Conservation (phyloP, 805 yeast species). For the Starmerella floricola region DNA sequence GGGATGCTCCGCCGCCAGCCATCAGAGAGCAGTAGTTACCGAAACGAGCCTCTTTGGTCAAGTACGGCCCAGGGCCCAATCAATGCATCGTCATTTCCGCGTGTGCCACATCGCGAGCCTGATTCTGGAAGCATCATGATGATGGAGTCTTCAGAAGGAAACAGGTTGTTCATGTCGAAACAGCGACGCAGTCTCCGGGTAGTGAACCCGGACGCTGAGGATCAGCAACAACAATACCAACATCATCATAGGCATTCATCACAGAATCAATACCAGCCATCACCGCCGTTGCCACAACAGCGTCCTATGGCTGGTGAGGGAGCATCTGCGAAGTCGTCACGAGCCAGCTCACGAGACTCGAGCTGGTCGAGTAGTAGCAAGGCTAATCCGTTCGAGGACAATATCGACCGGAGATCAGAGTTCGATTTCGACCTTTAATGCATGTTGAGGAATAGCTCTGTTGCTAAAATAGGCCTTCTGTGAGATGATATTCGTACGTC, state of each 20-base stretch:
- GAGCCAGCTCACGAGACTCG: constrained; percentile 6
- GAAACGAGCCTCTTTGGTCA: constrained; percentile 2
- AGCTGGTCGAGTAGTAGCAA: constrained; percentile 13
- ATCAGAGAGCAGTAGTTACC: constrained; percentile 2
- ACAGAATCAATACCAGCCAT: no score
- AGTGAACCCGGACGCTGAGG: constrained; percentile 20
- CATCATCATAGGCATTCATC: no score
- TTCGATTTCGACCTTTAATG: constrained; percentile 8
- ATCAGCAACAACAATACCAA: no score
- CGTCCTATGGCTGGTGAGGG: no score
- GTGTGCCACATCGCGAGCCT: not conserved
- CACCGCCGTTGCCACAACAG: no score
- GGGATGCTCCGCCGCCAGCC: constrained; percentile 14
- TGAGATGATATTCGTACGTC: no score
- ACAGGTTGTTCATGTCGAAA: constrained; percentile 15
- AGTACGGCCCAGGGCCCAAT: constrained; percentile 1
- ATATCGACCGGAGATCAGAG: constrained; percentile 3
- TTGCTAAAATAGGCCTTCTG: no score
- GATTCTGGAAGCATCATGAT: constrained; percentile 12
- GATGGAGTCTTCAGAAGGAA: constrained; percentile 10
- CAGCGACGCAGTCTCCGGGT: constrained; percentile 19
- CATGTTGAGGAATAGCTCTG: no score
- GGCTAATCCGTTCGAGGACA: constrained; percentile 7
- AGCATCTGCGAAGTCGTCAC: not conserved
- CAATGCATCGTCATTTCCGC: constrained; percentile 7